Percentiles rank a stretch among this genome's conserved stretches.
These are phyloP conservation scores for Ophiostoma pallidulum DNA, from an alignment of 2,329 filamentous ascomycete genomes.

Conservation along the genomic window DNA sequence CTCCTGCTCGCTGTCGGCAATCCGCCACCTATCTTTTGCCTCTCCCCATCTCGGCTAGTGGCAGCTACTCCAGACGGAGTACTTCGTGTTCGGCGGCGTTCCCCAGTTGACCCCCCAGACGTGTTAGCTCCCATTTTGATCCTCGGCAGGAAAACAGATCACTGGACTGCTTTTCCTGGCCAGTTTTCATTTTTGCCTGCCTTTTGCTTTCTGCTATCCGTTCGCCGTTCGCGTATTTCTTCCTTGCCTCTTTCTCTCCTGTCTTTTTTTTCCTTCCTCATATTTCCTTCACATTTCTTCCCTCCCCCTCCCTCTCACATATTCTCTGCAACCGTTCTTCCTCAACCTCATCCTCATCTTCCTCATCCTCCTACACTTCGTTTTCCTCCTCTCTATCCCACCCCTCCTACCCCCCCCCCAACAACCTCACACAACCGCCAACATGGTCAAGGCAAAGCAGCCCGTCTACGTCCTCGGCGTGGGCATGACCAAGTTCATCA, in stretches of 20 bases:
- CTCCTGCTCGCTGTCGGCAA: no score
- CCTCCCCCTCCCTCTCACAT: neutral
- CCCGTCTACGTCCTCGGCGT: conserved; percentile 85
- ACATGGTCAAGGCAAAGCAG: conserved; percentile 42
- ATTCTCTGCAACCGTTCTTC: no score
- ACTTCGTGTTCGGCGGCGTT: no score
- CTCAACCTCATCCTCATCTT: neutral
- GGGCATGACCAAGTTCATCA: conserved; percentile 99
- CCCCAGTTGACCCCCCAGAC: no score
- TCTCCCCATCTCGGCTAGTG: neutral
- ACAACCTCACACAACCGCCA: conserved; percentile 3
- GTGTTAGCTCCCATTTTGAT: conserved; percentile 9
- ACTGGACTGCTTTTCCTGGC: neutral
- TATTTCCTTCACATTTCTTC: neutral
- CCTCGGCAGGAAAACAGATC: conserved; percentile 7
- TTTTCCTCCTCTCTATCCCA: neutral
- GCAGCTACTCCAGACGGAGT: no score
- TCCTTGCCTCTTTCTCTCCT: neutral
- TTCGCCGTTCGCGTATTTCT: neutral
- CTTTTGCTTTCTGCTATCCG: neutral
- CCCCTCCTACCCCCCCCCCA: neutral
- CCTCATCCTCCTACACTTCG: neutral
- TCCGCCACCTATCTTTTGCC: neutral
- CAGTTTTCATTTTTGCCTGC: neutral
- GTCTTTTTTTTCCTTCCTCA: neutral